Percentiles rank a stretch among this genome's conserved stretches.
phyloP scores from a whole-genome alignment of 2,329 filamentous ascomycete genomes.

The Beauveria asiatica region DNA sequence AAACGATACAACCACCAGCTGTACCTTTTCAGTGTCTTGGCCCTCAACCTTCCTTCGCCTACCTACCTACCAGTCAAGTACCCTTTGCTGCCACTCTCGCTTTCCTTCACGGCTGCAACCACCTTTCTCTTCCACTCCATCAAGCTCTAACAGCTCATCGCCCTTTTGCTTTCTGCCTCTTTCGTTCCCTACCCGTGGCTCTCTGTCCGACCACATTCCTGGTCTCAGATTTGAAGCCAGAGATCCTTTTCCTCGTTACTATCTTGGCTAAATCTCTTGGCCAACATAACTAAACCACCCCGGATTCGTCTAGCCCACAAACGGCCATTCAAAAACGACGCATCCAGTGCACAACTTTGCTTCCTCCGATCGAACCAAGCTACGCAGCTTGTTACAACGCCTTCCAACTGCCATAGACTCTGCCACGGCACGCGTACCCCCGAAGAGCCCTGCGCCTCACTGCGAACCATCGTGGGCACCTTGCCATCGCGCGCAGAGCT shows the following conservation, averaged over 20 bases:
- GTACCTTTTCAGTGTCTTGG: conserved; percentile 4
- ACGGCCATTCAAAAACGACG: conserved; percentile 4
- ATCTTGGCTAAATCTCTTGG: not conserved
- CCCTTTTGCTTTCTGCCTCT: not conserved
- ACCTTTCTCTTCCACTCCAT: conserved; percentile 1
- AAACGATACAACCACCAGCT: not conserved
- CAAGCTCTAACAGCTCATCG: not conserved
- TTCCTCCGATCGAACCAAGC: not conserved
- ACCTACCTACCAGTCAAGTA: not conserved
- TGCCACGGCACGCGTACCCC: not conserved
- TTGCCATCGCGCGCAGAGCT: not conserved
- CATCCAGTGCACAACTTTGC: not conserved
- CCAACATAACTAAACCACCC: not conserved
- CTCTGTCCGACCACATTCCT: not conserved
- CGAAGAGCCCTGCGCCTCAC: not conserved
- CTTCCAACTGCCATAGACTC: not conserved
- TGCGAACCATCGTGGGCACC: not conserved
- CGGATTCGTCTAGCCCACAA: not conserved
- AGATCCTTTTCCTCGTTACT: not conserved
- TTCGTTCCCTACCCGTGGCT: not conserved
- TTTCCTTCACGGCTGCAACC: conserved; percentile 1
- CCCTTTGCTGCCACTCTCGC: conserved; percentile 3
- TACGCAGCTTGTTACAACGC: not conserved
- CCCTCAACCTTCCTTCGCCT: not conserved
- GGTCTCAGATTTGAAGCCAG: not conserved